A percentile compares a stretch with the other conserved stretches of the same genome.
phyloP scores from a whole-genome alignment of 2,329 filamentous ascomycete genomes.

The Cytospora piceicola region DNA sequence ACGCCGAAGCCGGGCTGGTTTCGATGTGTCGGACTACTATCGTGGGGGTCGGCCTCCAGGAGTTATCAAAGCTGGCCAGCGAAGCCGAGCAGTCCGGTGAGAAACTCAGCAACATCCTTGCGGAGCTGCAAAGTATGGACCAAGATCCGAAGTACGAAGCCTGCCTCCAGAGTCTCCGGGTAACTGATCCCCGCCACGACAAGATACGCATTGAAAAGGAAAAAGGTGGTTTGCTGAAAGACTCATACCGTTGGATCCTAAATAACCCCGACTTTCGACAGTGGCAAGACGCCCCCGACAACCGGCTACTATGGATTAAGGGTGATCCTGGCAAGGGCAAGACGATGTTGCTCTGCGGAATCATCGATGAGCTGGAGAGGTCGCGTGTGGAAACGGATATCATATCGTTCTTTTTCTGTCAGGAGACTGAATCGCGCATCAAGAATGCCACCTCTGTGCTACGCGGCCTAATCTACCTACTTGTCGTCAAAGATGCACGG shows the following conservation, averaged over 20 bases:
- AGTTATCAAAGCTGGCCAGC: too few species aligned
- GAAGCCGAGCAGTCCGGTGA: too few species aligned
- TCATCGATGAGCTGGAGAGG: constrained; percentile 36
- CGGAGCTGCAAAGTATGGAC: too few species aligned
- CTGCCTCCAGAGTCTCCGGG: too few species aligned
- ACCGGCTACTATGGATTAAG: constrained; percentile 41
- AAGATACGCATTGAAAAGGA: constrained; percentile 33
- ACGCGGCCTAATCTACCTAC: constrained; percentile 47
- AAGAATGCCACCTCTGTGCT: constrained; percentile 47
- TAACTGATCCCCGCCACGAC: constrained; percentile 32
- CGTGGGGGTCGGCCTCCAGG: too few species aligned
- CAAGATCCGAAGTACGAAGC: too few species aligned
- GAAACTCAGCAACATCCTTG: too few species aligned
- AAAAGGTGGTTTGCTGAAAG: constrained; percentile 36
- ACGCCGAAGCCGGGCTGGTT: too few species aligned
- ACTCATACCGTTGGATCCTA: constrained; percentile 42
- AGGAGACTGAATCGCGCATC: constrained; percentile 42
- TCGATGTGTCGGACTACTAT: too few species aligned
- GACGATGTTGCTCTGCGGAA: constrained; percentile 41
- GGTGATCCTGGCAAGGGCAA: constrained; percentile 44
- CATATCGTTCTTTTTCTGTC: constrained; percentile 48
- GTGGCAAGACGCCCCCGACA: constrained; percentile 35
- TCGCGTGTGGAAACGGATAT: too few species aligned
- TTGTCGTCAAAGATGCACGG: constrained; percentile 40
- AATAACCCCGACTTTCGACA: constrained; percentile 35